phyloP scores from a whole-genome alignment of 805 yeast species.

The Debaryomyces hansenii region DNA sequence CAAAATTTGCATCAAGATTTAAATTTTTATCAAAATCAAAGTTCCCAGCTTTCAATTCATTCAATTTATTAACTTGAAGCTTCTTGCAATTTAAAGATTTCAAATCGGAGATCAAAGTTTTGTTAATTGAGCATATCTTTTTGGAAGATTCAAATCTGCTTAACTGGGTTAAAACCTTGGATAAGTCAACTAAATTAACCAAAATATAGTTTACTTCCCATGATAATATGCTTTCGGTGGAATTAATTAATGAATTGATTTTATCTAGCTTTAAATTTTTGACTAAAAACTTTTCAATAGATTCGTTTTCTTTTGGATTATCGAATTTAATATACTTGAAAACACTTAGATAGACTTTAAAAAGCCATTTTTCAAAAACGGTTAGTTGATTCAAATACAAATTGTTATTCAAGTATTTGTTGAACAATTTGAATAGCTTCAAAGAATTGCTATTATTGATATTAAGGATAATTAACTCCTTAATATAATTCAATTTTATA shows the following conservation, averaged over 20 bases:
- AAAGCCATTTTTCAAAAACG: conserved; percentile 25
- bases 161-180: conserved; percentile 8
- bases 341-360: conserved; percentile 25
- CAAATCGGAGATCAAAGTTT: conserved; percentile 4
- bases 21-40: neutral
- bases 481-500: conserved; percentile 35
- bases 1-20: neutral
- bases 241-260: conserved; percentile 14
- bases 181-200: conserved; percentile 13
- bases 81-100: conserved; percentile 5
- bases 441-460: conserved; percentile 24
- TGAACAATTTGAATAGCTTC: conserved; percentile 22
- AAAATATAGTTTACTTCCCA: conserved; percentile 20
- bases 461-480: conserved; percentile 40
- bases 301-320: conserved; percentile 19
- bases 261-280: conserved; percentile 33
- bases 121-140: neutral
- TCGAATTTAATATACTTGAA: conserved; percentile 24
- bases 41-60: neutral
- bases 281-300: conserved; percentile 24
- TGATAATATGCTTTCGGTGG: conserved; percentile 14
- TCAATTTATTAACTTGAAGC: conserved; percentile 4
- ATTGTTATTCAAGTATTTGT: conserved; percentile 21
- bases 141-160: neutral
- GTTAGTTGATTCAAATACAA: conserved; percentile 9